phyloP scores from a whole-genome alignment of 495 filamentous ascomycete species.

The Aspergillus avenaceus region DNA sequence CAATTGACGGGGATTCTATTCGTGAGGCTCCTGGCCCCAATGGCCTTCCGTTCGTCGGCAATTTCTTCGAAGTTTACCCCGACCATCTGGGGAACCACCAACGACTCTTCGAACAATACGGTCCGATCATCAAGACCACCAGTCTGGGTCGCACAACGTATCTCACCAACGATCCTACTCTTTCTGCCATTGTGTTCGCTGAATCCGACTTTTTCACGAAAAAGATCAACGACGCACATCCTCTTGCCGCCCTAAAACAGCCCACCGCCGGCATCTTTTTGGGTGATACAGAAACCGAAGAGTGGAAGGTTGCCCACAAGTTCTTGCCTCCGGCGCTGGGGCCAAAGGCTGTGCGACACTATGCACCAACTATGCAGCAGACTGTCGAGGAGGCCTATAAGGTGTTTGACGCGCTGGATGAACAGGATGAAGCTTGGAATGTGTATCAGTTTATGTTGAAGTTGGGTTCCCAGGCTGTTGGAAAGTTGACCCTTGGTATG shows the following conservation, averaged over 20 bases:
- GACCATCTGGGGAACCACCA: constrained; percentile 58
- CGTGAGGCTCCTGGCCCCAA: constrained; percentile 40
- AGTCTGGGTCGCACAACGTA: constrained; percentile 49
- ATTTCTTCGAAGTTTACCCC: constrained; percentile 52
- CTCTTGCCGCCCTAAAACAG: constrained; percentile 43
- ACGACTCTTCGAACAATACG: constrained; percentile 50
- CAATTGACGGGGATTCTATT: constrained; percentile 41
- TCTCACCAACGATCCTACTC: constrained; percentile 45
- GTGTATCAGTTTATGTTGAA: constrained; percentile 60
- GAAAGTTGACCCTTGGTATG: constrained; percentile 46
- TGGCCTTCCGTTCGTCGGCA: constrained; percentile 46
- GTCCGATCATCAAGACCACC: constrained; percentile 49
- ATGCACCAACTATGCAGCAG: constrained; percentile 50
- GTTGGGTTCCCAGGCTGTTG: constrained; percentile 49
- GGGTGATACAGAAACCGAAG: constrained; percentile 45
- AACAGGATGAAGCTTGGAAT: constrained; percentile 47
- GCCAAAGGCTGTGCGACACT: constrained; percentile 54
- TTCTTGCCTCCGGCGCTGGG: constrained; percentile 51
- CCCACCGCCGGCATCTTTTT: constrained; percentile 47
- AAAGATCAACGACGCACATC: constrained; percentile 45
- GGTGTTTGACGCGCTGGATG: constrained; percentile 52
- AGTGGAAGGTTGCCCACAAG: constrained; percentile 49
- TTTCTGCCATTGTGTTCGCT: constrained; percentile 34
- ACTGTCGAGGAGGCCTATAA: constrained; percentile 38
- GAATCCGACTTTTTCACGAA: constrained; percentile 52